Conservation (phyloP, 352 stramenopile species). For the Peronosclerospora sorghi region DNA sequence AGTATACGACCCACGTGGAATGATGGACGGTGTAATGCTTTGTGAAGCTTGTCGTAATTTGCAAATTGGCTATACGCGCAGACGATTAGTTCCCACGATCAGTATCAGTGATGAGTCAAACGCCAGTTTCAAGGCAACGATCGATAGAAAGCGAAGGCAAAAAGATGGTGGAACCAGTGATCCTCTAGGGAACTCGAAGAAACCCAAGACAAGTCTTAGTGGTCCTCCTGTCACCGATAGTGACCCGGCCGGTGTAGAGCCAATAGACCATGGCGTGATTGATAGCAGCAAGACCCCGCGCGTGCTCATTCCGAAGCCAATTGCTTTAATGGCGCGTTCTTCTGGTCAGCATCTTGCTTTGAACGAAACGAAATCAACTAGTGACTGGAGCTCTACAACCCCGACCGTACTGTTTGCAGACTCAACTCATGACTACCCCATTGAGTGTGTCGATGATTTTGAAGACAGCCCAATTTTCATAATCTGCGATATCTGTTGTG, state of each 20-base stretch:
- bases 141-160: conserved; percentile 16
- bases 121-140: background rate
- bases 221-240: conserved; percentile 4
- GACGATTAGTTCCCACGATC: conserved; percentile 2
- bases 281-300: conserved; percentile 6
- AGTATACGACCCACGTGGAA: conserved; percentile 10
- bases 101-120: conserved; percentile 1
- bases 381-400: conserved; percentile 12
- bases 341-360: conserved; percentile 10
- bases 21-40: conserved; percentile 17
- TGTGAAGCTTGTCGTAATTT: conserved; percentile 28
- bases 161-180: conserved; percentile 2
- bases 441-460: conserved; percentile 14
- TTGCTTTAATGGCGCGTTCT: conserved; percentile 16
- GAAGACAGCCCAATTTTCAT: conserved; percentile 46
- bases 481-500: conserved; percentile 68
- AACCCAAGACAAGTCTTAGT: conserved; percentile 7
- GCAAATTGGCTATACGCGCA: conserved; percentile 19
- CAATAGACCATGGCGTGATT: background rate
- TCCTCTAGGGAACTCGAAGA: conserved; percentile 5
- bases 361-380: conserved; percentile 13
- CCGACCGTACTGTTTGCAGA: conserved; percentile 28
- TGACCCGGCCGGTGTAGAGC: background rate
- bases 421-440: conserved; percentile 24
- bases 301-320: conserved; percentile 22